phyloP scores from a whole-genome alignment of 345 rosid species.

The Melaleuca quinquenervia region DNA sequence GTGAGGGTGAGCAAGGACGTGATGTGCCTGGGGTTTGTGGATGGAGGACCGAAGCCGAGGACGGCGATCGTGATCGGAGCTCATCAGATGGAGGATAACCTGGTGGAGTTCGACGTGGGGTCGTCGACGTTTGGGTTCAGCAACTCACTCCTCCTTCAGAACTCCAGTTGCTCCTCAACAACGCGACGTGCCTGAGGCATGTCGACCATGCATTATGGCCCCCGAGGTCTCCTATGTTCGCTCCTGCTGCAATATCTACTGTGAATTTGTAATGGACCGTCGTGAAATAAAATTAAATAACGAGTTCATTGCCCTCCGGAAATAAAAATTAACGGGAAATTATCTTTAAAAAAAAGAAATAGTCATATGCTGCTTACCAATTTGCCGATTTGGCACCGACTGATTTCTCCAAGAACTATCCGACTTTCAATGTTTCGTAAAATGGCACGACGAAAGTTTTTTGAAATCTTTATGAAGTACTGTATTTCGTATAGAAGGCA shows the following conservation, averaged over 20 bases:
- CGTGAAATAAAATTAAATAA: not conserved
- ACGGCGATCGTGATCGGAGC: slow-evolving; percentile 29
- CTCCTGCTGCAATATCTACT: not conserved
- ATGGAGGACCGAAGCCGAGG: slow-evolving; percentile 12
- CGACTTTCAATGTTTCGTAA: not conserved
- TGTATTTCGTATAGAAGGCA: too few relatives aligned
- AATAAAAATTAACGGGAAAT: not conserved
- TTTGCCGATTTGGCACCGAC: not conserved
- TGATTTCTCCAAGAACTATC: not conserved
- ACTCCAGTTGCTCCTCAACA: slow-evolving; percentile 14
- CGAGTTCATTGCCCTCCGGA: not conserved
- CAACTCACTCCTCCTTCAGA: slow-evolving; percentile 12
- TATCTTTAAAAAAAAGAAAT: not conserved
- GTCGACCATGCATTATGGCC: not conserved
- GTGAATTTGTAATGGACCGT: not conserved
- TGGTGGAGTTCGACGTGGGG: slow-evolving; percentile 26
- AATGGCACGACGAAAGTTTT: too few relatives aligned
- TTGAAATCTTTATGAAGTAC: too few relatives aligned
- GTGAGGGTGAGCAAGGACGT: slow-evolving; percentile 10
- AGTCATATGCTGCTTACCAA: not conserved
- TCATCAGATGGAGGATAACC: slow-evolving; percentile 22
- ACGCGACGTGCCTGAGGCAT: not conserved
- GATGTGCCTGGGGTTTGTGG: slow-evolving; percentile 23
- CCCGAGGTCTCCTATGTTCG: not conserved
- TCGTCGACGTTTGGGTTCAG: slow-evolving; percentile 24